Conservation (phyloP, 75 land plant genomes). For the Cryptomeria japonica region DNA sequence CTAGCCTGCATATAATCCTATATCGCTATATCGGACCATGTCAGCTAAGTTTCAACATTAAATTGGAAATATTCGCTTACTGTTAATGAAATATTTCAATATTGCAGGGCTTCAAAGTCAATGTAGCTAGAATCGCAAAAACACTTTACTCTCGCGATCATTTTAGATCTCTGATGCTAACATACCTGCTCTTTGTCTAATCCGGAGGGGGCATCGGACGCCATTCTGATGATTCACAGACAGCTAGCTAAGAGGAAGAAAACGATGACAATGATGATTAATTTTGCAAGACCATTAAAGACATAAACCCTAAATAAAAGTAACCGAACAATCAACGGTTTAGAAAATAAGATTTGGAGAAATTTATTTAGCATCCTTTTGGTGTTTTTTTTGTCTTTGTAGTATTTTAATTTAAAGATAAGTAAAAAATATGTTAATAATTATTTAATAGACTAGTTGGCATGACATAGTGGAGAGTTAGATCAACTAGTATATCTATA, state of each 20-base stretch:
- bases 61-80: background rate
- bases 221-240: background rate
- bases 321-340: background rate
- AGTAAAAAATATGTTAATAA: no score
- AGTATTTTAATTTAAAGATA: no score
- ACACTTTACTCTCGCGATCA: background rate
- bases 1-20: background rate
- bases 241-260: background rate
- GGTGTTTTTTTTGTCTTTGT: no score
- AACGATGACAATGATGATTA: background rate
- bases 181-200: constrained; percentile 7
- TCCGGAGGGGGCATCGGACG: background rate
- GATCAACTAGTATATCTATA: no score
- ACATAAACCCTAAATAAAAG: background rate
- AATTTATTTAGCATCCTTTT: no score
- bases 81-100: background rate
- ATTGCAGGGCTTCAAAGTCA: background rate
- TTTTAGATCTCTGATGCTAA: background rate
- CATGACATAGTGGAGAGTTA: no score
- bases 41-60: background rate
- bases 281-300: background rate
- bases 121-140: background rate
- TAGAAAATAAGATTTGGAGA: no score
- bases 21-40: background rate
- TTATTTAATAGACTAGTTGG: no score